These are phyloP conservation scores for Phialophora verrucosa DNA, from an alignment of 2,329 filamentous ascomycete genomes.

Conservation along the genomic window DNA sequence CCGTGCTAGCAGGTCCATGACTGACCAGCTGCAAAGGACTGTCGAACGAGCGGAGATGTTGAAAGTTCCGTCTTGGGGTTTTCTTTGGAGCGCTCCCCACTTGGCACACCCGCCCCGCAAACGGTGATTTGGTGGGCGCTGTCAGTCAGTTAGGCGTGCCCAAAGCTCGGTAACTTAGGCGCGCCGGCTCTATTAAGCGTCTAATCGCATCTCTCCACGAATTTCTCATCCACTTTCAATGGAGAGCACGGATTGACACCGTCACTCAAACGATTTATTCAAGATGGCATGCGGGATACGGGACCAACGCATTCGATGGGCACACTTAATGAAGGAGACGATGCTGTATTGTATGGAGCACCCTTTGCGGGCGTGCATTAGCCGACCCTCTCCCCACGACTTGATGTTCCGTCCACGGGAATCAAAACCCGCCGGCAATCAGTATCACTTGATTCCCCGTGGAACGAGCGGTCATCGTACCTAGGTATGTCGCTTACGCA, in stretches of 20 bases:
- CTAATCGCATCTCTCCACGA: neutral
- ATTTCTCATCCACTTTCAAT: neutral
- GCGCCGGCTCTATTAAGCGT: neutral
- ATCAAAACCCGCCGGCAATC: conserved; percentile 11
- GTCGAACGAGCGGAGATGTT: neutral
- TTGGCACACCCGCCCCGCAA: neutral
- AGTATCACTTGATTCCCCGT: neutral
- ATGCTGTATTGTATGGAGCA: neutral
- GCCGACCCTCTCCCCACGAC: neutral
- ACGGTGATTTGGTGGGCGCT: neutral
- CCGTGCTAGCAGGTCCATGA: neutral
- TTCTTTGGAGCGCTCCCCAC: neutral
- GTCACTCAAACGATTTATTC: neutral
- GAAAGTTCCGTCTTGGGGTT: neutral
- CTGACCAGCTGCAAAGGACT: neutral
- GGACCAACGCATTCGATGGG: neutral
- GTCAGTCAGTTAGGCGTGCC: neutral
- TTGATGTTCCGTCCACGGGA: conserved; percentile 10
- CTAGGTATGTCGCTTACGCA: neutral
- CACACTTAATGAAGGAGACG: neutral
- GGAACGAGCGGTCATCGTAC: neutral
- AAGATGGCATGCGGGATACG: neutral
- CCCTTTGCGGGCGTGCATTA: neutral
- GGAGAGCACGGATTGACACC: neutral
- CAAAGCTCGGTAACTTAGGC: neutral